phyloP scores from a whole-genome alignment of 2,329 filamentous ascomycete genomes.

The Dactylonectria estremocensis region DNA sequence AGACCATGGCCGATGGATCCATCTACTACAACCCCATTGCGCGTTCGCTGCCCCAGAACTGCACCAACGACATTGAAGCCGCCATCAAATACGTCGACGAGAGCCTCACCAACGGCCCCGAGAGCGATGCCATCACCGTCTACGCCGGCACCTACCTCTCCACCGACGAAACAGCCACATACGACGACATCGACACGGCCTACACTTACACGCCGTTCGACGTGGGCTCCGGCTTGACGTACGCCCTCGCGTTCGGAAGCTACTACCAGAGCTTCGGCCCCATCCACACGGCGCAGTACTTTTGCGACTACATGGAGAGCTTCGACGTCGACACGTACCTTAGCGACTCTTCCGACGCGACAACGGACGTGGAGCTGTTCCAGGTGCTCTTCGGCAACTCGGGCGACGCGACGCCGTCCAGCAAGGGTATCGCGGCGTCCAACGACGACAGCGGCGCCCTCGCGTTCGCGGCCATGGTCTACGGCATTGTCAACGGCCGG shows the following conservation, averaged over 20 bases:
- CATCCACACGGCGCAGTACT: constrained; percentile 2
- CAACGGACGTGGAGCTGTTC: neutral
- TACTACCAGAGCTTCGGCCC: constrained; percentile 25
- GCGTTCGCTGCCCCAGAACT: constrained; percentile 63
- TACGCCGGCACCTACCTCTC: constrained; percentile 20
- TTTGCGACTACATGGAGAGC: constrained; percentile 29
- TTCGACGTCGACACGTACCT: constrained; percentile 19
- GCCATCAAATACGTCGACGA: constrained; percentile 64
- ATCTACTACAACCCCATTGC: constrained; percentile 65
- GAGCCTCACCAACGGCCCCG: constrained; percentile 16
- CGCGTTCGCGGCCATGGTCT: constrained; percentile 28
- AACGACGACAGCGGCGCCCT: constrained; percentile 18
- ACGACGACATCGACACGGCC: neutral
- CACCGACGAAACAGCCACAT: neutral
- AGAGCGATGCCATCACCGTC: neutral
- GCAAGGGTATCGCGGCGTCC: constrained; percentile 20
- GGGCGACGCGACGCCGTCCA: constrained; percentile 2
- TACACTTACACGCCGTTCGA: constrained; percentile 8
- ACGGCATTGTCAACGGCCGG: constrained; percentile 23
- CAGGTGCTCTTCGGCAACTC: constrained; percentile 12
- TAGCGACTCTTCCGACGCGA: neutral
- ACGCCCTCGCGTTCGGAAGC: constrained; percentile 22
- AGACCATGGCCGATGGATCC: constrained; percentile 63
- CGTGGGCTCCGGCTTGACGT: constrained; percentile 13
- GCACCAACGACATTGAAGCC: constrained; percentile 61